A percentile compares a stretch with the other conserved stretches of the same genome.
These are phyloP conservation scores for Hydnomerulius pinastri DNA, from an alignment of 768 basidiomycete genomes.

Conservation along the genomic window DNA sequence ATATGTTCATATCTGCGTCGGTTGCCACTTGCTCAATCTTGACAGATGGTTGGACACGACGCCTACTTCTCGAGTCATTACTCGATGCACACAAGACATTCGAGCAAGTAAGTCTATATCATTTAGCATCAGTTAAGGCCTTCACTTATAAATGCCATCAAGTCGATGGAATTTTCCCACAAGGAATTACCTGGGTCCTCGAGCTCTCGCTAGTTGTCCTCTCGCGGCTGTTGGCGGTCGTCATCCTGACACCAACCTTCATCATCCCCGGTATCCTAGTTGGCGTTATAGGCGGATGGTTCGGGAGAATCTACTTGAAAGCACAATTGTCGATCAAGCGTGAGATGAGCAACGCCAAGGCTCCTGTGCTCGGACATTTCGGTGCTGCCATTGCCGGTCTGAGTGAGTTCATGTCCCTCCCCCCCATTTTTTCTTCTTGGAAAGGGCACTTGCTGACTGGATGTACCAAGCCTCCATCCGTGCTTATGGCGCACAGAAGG, in stretches of 20 bases:
- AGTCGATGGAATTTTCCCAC: constrained; percentile 38
- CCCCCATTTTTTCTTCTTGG: no score
- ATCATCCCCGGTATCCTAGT: constrained; percentile 39
- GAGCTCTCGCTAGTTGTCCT: constrained; percentile 36
- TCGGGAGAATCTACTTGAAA: constrained; percentile 54
- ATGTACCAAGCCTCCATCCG: constrained; percentile 51
- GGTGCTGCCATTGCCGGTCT: constrained; percentile 54
- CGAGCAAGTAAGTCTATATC: constrained; percentile 23
- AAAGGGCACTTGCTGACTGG: no score
- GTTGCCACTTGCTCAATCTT: constrained; percentile 34
- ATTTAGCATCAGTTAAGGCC: background rate
- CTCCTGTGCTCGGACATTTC: constrained; percentile 53
- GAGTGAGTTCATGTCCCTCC: constrained; percentile 25
- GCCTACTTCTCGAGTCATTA: constrained; percentile 54
- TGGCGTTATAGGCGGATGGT: constrained; percentile 38
- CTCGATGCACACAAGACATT: constrained; percentile 76
- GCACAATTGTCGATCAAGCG: constrained; percentile 59
- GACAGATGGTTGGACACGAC: constrained; percentile 50
- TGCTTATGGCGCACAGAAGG: constrained; percentile 53
- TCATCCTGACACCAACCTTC: constrained; percentile 41
- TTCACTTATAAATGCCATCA: background rate
- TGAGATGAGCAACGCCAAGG: constrained; percentile 52
- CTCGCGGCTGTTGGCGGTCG: constrained; percentile 38
- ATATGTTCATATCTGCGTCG: constrained; percentile 29
- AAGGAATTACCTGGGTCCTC: constrained; percentile 24